These are phyloP conservation scores for Trichoderma arundinaceum DNA, from an alignment of 2,329 filamentous ascomycete genomes.

Conservation along the genomic window DNA sequence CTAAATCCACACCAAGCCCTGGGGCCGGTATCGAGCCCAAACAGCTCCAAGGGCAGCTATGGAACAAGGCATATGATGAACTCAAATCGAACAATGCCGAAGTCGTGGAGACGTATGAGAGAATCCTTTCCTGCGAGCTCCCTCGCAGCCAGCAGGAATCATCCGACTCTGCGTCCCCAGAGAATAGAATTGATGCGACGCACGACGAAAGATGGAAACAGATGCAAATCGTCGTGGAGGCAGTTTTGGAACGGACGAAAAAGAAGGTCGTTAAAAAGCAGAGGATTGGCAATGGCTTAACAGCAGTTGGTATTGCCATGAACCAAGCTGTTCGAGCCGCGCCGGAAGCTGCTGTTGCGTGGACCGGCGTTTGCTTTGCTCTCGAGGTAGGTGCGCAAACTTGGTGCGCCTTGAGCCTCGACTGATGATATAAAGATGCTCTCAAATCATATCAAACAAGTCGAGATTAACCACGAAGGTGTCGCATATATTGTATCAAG, in stretches of 20 bases:
- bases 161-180: background rate
- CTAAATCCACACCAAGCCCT: too few species aligned
- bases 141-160: background rate
- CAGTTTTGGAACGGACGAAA: background rate
- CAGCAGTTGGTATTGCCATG: slow-evolving; percentile 26
- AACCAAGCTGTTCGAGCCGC: slow-evolving; percentile 3
- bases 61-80: background rate
- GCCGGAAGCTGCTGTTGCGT: slow-evolving; percentile 10
- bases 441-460: background rate
- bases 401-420: background rate
- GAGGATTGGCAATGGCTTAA: background rate
- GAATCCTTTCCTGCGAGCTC: background rate
- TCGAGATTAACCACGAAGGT: background rate
- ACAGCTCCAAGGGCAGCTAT: background rate
- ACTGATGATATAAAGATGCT: background rate
- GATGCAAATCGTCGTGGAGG: background rate
- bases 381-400: background rate
- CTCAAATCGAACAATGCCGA: background rate
- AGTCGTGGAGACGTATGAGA: background rate
- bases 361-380: slow-evolving; percentile 16
- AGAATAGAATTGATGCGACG: background rate
- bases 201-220: background rate
- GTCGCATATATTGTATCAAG: background rate
- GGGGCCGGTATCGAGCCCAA: too few species aligned
- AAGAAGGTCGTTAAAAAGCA: background rate